Evolutionary conservation across 495 filamentous ascomycete genomes (phyloP).

Genomic region (Eremomyces bilateralis): DNA sequence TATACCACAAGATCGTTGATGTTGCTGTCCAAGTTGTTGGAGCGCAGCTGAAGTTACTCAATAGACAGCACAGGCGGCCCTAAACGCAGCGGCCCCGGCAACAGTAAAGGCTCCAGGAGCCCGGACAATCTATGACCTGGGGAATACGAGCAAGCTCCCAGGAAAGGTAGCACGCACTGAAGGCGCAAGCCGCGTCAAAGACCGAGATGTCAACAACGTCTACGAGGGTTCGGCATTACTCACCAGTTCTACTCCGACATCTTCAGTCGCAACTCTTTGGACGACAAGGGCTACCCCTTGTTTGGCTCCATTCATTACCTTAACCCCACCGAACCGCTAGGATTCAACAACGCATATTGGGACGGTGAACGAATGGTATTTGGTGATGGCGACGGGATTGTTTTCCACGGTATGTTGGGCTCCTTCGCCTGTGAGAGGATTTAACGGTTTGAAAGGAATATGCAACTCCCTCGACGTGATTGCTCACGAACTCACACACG

Average conservation of each 20-base stretch:
- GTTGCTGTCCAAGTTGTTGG: not conserved
- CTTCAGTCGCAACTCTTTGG: slow-evolving; percentile 25
- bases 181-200: slow-evolving; percentile 1
- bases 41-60: no score
- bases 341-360: slow-evolving; percentile 27
- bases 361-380: slow-evolving; percentile 23
- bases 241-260: slow-evolving; percentile 21
- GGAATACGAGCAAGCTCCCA: not conserved
- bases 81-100: not conserved
- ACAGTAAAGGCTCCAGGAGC: not conserved
- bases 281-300: slow-evolving; percentile 22
- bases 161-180: slow-evolving; percentile 2
- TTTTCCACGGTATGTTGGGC: slow-evolving; percentile 22
- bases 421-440: no score
- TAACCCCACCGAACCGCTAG: slow-evolving; percentile 5
- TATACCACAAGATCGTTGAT: not conserved
- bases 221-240: slow-evolving; percentile 3
- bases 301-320: slow-evolving; percentile 25
- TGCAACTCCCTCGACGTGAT: slow-evolving; percentile 26
- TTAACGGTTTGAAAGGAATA: no score
- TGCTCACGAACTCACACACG: slow-evolving; percentile 31
- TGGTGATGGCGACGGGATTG: slow-evolving; percentile 24
- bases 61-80: not conserved
- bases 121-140: slow-evolving; percentile 3
- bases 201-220: slow-evolving; percentile 5